Percentiles rank a stretch among this genome's conserved stretches.
phyloP scores from a whole-genome alignment of 805 yeast genomes.

The Starmerella tilneyi region DNA sequence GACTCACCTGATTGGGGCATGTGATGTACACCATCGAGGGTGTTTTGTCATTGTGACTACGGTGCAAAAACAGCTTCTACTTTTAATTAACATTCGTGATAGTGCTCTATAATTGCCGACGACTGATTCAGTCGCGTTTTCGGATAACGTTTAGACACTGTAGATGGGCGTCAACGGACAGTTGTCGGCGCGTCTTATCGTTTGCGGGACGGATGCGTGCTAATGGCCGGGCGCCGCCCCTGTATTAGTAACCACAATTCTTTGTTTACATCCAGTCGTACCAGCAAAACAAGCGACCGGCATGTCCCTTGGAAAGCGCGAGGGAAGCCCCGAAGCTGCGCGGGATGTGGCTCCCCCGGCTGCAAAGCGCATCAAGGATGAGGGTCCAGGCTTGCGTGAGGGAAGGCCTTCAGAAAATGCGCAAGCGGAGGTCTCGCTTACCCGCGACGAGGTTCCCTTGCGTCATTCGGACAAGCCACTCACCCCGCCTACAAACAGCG shows the following conservation, averaged over 20 bases:
- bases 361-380: conserved; percentile 8
- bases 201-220: neutral
- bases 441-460: neutral
- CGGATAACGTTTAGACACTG: too few species aligned
- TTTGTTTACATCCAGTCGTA: conserved; percentile 18
- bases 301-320: conserved; percentile 23
- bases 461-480: neutral
- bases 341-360: conserved; percentile 1
- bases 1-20: too few species aligned
- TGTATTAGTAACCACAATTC: conserved; percentile 17
- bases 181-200: neutral
- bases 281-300: conserved; percentile 13
- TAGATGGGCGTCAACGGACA: neutral
- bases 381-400: neutral
- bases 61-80: too few species aligned
- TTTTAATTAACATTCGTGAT: too few species aligned
- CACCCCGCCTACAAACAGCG: neutral
- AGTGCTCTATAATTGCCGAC: too few species aligned
- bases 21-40: too few species aligned
- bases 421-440: neutral
- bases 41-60: too few species aligned
- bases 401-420: neutral
- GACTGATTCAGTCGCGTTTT: too few species aligned
- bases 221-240: neutral
- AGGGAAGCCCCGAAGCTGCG: conserved; percentile 6